Base-by-base conservation (phyloP, 495 filamentous ascomycete species). In the Trichoderma asperelloides region DNA sequence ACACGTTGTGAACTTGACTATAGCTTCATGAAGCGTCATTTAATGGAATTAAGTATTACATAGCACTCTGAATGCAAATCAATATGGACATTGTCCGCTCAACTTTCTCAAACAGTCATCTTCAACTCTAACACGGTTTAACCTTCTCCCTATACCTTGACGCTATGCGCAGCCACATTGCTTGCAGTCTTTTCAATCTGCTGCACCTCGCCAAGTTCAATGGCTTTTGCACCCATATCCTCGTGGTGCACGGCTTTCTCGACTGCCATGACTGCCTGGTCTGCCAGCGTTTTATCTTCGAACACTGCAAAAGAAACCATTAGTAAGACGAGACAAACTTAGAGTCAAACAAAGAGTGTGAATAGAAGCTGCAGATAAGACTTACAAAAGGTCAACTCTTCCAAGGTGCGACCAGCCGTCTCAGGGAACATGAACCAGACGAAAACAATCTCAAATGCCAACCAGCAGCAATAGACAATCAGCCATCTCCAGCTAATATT, bases 341-440 rank as follows among this genome's bases (percentile, higher is more conserved):
- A 6, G 57, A 3, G 67, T 71, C 64, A 68, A 71, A 27, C 15
- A n/a, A n/a, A n/a, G n/a, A n/a, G n/a, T n/a, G n/a, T n/a, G n/a
- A n/a, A n/a, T n/a, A n/a, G 21, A 73, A 73, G 68, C 65, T 67
- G 28, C 0, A 65, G 1, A 68, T 71, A 9, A 69, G 73, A 43
- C 39, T 67, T 39, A 84, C 82, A 67, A 78, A 86, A 86, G 6
- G 85, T 78, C 25, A 89, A 70, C 68, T 89, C 86, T 73, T 88
- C 85, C 13, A 88, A 76, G 25, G 85, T 87, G 11, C 83, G 77
- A 33, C 78, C 79, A 23, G 78, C 69, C 5, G 86, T 88, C 73
- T 88, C 86, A 3, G 85, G 85, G 77, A 84, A 87, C 65, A 88
- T 77, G 67, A 83, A 82, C 66, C 75, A 88, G 63, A 88, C 79